Percentiles rank a stretch among this genome's conserved stretches.
Evolutionary conservation across 2,329 filamentous ascomycete genomes (phyloP).

Genomic region (Pseudogymnoascus sp.): DNA sequence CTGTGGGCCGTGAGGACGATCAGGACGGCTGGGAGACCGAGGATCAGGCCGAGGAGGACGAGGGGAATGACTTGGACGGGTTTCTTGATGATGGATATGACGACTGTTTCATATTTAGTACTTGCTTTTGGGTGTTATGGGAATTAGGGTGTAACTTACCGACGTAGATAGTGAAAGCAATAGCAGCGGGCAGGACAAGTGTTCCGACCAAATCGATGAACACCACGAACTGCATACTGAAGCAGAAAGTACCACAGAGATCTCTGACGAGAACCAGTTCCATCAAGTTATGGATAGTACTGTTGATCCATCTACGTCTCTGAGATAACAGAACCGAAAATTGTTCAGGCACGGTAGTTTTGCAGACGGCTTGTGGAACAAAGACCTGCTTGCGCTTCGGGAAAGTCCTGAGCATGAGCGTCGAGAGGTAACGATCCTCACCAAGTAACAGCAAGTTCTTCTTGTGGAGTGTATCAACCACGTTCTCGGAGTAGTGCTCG

Average conservation of each 20-base stretch:
- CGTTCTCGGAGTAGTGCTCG: slow-evolving; percentile 98
- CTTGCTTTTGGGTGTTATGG: background rate
- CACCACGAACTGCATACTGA: slow-evolving; percentile 99
- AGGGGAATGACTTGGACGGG: slow-evolving; percentile 83
- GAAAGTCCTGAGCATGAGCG: slow-evolving; percentile 96
- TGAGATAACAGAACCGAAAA: slow-evolving; percentile 92
- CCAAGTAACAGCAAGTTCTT: slow-evolving; percentile 89
- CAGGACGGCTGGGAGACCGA: slow-evolving; percentile 84
- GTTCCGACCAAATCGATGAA: slow-evolving; percentile 94
- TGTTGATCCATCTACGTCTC: slow-evolving; percentile 97
- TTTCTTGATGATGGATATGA: slow-evolving; percentile 71
- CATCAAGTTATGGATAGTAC: slow-evolving; percentile 97
- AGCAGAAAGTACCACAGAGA: slow-evolving; percentile 97
- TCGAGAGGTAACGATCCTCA: slow-evolving; percentile 91
- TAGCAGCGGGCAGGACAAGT: slow-evolving; percentile 87
- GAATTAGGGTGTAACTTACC: slow-evolving; percentile 46
- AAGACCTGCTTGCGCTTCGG: slow-evolving; percentile 99
- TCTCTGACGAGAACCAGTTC: slow-evolving; percentile 92
- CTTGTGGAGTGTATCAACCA: slow-evolving; percentile 95
- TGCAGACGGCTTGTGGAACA: slow-evolving; percentile 96
- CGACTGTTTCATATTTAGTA: slow-evolving; percentile 43
- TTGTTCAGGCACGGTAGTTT: slow-evolving; percentile 88
- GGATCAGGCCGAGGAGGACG: slow-evolving; percentile 77
- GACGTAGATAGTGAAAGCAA: slow-evolving; percentile 94
- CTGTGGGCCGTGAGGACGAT: slow-evolving; percentile 92